These are phyloP conservation scores for Agaricales sp. DNA, from an alignment of 1,284 basidiomycete species.

Conservation along the genomic window DNA sequence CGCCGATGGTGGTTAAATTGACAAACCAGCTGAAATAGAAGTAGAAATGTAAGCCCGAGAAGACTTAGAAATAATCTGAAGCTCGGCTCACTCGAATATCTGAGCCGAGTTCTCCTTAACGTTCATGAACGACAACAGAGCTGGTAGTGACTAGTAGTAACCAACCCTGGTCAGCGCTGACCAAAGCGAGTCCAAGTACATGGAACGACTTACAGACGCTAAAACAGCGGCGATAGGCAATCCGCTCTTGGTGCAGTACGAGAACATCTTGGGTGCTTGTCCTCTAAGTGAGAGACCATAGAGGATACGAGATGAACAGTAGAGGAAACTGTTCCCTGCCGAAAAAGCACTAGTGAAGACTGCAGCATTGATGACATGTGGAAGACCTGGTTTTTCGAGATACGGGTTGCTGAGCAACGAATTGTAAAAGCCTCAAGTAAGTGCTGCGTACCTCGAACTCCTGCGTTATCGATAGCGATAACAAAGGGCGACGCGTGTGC, in stretches of 20 bases:
- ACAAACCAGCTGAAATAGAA: slow-evolving; percentile 27
- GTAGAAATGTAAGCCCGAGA: neutral
- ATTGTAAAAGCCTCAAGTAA: neutral
- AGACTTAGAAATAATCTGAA: slow-evolving; percentile 31
- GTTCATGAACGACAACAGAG: slow-evolving; percentile 30
- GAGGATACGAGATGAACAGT: slow-evolving; percentile 72
- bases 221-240: slow-evolving; percentile 59
- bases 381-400: slow-evolving; percentile 37
- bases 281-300: slow-evolving; percentile 75
- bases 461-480: slow-evolving; percentile 71
- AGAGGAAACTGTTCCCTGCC: slow-evolving; percentile 75
- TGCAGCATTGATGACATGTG: slow-evolving; percentile 60
- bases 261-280: slow-evolving; percentile 56
- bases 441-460: no score
- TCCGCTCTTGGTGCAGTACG: slow-evolving; percentile 64
- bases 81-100: slow-evolving; percentile 31
- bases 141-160: slow-evolving; percentile 20
- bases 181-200: neutral
- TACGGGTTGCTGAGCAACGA: slow-evolving; percentile 2
- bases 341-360: slow-evolving; percentile 74
- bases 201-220: slow-evolving; percentile 26
- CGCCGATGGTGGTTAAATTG: slow-evolving; percentile 29
- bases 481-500: slow-evolving; percentile 72
- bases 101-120: slow-evolving; percentile 26
- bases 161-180: slow-evolving; percentile 1